phyloP scores from a whole-genome alignment of 1,284 basidiomycete genomes.

The Trichosporon coremiiforme region DNA sequence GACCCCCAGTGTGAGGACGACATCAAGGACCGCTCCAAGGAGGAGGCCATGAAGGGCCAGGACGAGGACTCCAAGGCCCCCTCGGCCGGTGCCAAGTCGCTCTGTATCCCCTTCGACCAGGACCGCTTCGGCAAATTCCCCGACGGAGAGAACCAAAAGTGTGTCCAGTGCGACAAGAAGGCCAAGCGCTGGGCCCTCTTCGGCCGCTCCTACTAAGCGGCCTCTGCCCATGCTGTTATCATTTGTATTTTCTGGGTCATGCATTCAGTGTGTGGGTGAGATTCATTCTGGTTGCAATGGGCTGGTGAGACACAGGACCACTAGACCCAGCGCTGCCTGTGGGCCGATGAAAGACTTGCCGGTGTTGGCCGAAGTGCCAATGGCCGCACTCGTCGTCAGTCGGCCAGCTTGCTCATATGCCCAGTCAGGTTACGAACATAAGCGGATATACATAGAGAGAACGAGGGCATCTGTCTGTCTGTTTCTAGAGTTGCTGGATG shows the following conservation, averaged over 20 bases:
- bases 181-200: slow-evolving; percentile 93
- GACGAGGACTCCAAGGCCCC: slow-evolving; percentile 92
- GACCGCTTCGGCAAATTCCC: slow-evolving; percentile 66
- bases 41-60: slow-evolving; percentile 64
- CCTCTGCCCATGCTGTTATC: too few relatives aligned
- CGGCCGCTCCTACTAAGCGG: slow-evolving; percentile 60
- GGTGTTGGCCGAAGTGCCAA: too few relatives aligned
- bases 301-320: neutral
- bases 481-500: slow-evolving; percentile 61
- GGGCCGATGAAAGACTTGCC: too few relatives aligned
- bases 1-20: slow-evolving; percentile 91
- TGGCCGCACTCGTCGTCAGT: too few relatives aligned
- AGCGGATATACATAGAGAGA: slow-evolving; percentile 5
- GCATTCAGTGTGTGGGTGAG: slow-evolving; percentile 19
- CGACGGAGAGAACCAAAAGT: slow-evolving; percentile 77
- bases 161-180: slow-evolving; percentile 77
- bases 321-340: too few relatives aligned
- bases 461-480: neutral
- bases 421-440: slow-evolving; percentile 3
- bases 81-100: slow-evolving; percentile 96
- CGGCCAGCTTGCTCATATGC: too few relatives aligned
- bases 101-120: slow-evolving; percentile 97
- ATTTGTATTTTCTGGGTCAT: slow-evolving; percentile 20
- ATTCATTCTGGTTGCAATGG: slow-evolving; percentile 19
- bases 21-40: slow-evolving; percentile 89